Percentiles rank a stretch among this genome's conserved stretches.
These are phyloP conservation scores for Leptographium galeiforme DNA, from an alignment of 2,329 filamentous ascomycete species.

Conservation along the genomic window DNA sequence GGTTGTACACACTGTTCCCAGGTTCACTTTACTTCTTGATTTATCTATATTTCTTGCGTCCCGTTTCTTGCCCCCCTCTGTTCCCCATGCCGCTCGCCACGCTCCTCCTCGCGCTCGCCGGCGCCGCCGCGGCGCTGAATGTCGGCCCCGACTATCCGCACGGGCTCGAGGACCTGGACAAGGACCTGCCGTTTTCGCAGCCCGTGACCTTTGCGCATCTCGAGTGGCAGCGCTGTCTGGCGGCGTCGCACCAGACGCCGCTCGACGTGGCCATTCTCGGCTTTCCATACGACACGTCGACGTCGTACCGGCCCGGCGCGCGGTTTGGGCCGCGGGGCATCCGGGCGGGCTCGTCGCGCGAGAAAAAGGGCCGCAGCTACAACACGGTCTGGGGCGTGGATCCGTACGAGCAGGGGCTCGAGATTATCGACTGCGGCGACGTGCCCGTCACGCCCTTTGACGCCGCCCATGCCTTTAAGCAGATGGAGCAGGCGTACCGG, in stretches of 20 bases:
- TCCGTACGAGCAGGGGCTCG: constrained; percentile 7
- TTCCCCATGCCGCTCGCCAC: too few species aligned
- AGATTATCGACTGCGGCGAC: constrained; percentile 12
- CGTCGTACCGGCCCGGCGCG: constrained; percentile 10
- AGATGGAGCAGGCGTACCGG: constrained; percentile 12
- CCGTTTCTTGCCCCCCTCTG: too few species aligned
- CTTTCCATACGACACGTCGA: constrained; percentile 11
- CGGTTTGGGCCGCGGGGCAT: constrained; percentile 11
- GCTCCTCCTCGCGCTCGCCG: not conserved
- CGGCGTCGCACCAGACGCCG: constrained; percentile 3
- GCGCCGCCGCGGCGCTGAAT: not conserved
- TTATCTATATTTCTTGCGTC: too few species aligned
- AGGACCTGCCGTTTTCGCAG: too few species aligned
- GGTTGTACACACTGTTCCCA: too few species aligned
- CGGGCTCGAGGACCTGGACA: too few species aligned
- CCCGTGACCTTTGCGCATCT: constrained; percentile 4
- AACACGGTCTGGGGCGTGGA: constrained; percentile 9
- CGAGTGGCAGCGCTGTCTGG: constrained; percentile 8
- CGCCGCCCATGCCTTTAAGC: constrained; percentile 11
- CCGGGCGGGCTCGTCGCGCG: constrained; percentile 8
- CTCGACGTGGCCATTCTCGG: constrained; percentile 10
- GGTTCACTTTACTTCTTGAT: too few species aligned
- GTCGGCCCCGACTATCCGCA: constrained; percentile 1
- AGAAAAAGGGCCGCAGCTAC: constrained; percentile 10
- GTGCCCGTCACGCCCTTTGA: constrained; percentile 13